phyloP scores from a whole-genome alignment of 495 filamentous ascomycete genomes.

The Penicillium simplicissimum region DNA sequence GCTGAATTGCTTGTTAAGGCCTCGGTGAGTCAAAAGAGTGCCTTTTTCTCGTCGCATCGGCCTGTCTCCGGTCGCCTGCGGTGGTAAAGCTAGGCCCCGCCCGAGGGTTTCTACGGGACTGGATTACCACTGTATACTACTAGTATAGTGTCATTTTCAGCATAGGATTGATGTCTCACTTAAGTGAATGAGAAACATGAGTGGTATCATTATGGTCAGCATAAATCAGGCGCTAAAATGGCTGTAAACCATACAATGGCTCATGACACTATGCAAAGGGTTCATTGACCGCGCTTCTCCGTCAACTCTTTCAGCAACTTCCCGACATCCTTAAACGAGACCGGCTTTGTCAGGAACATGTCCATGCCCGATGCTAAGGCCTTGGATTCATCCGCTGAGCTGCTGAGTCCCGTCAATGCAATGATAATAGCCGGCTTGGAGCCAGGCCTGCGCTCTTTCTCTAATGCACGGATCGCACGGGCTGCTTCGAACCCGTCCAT shows the following conservation, averaged over 20 bases:
- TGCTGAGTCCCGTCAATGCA: slow-evolving; percentile 58
- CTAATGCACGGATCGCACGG: slow-evolving; percentile 60
- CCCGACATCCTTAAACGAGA: slow-evolving; percentile 50
- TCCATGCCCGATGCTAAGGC: slow-evolving; percentile 67
- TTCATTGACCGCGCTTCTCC: neutral
- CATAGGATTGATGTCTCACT: neutral
- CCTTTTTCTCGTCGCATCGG: slow-evolving; percentile 4
- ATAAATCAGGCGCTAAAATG: neutral
- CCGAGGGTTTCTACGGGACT: neutral
- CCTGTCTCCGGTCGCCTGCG: slow-evolving; percentile 1
- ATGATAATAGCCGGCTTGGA: slow-evolving; percentile 1
- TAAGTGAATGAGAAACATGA: neutral
- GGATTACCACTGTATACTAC: too few species aligned
- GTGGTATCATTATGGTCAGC: slow-evolving; percentile 1
- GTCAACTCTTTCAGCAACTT: slow-evolving; percentile 46
- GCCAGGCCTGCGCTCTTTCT: slow-evolving; percentile 38
- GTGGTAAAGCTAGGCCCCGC: neutral
- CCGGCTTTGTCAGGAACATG: slow-evolving; percentile 71
- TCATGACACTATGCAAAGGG: neutral
- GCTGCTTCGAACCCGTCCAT: slow-evolving; percentile 71
- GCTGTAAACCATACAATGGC: neutral
- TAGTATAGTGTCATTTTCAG: too few species aligned
- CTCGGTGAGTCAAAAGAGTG: slow-evolving; percentile 34
- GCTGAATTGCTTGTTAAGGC: slow-evolving; percentile 24
- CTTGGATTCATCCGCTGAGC: slow-evolving; percentile 59